Base-by-base conservation (phyloP, 108 stramenopile species). In the Ochromonas danica region DNA sequence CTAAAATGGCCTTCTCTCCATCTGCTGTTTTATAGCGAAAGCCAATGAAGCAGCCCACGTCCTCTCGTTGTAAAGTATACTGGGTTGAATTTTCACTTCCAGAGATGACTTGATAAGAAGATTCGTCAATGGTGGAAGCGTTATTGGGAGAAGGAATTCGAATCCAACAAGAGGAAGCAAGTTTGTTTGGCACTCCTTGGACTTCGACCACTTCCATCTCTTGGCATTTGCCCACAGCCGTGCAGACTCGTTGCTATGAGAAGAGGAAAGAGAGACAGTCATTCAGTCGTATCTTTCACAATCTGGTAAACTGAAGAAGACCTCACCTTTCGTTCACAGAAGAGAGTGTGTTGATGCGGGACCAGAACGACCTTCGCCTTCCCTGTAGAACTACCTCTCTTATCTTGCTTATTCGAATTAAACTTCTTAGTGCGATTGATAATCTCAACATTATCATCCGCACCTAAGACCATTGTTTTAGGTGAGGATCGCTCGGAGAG, bases 291-390 rank as follows among this genome's bases (percentile, higher is more conserved):
- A 14, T 51, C 6, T 6, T 51, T 51, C 22, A 14, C 6, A 51
- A 51, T 51, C 6, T 22, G 22, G 45, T 51, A 51, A 14, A 14
- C 6, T 22, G 22, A 22, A 14, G 45, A 51, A 14, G 6, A 14
- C 45, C 6, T 6, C 31, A 67, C 72, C 72, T 75, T 75, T 75
- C 72, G 14, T 36, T 75, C 72, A 36, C 72, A 75, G 51, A 75
- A 75, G 43, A 75, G 72, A 38, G 72, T 75, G 31, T 75, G 72
- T 36, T 39, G 14, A 36, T 75, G 72, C 17, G 72, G 72, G 14
- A 75, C 10, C 51, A 75, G 40, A 6, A 30, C 10, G 10, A 75
- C 40, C 31, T 6, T 67, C 63, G 63, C 14, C 31, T 51, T 51
- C n/a, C n/a, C n/a, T n/a, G n/a, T n/a, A n/a, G n/a, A n/a, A n/a